Evolutionary conservation across 495 filamentous ascomycete species (phyloP), one percentile per base, ranked within the genome.

Genomic region (Talaromyces ruber): DNA sequence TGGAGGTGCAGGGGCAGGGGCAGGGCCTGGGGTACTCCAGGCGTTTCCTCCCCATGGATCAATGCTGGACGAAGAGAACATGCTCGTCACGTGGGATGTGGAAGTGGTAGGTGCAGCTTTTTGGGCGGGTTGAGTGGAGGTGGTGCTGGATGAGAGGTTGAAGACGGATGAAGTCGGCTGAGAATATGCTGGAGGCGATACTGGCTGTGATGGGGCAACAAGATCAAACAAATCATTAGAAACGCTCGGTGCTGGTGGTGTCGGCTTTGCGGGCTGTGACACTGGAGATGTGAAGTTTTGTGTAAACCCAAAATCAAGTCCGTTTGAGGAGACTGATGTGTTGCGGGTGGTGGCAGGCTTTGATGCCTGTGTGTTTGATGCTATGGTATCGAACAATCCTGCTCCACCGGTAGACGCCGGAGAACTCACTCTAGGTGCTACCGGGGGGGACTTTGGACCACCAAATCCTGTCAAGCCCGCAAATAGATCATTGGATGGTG

Each of bases 161-260:
- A 95, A 93, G 4, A 88, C 86, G n/a, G 88, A 91, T 66, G 70
- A 80, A 70, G 25, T 65, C 57, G 9, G 67, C 71, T 55, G 80
- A 24, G 80, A 66, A 5, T 78, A 68, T 8, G 74, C 72, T 21
- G 78, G 72, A 12, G 81, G 70, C 6, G 81, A 66, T 16, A 77
- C 68, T 34, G 79, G 66, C 14, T 71, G 65, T 32, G 81, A 65
- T 37, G 88, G 79, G 0, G 84, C 76, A 18, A 88, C 84, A 64
- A 97, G 84, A 63, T 92, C 92, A 66, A 97, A 96, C 8, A 97
- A 79, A 68, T 95, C 92, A 53, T 79, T 78, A 7, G 81, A 82
- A 21, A 78, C 67, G 43, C 66, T 71, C 24, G 77, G 72, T 47
- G 76, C 72, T 11, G 78, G 72, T 56, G 70, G 66, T 4, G 74